These are phyloP conservation scores for Turritis glabra DNA, from an alignment of 345 rosid genomes.

Conservation along the genomic window DNA sequence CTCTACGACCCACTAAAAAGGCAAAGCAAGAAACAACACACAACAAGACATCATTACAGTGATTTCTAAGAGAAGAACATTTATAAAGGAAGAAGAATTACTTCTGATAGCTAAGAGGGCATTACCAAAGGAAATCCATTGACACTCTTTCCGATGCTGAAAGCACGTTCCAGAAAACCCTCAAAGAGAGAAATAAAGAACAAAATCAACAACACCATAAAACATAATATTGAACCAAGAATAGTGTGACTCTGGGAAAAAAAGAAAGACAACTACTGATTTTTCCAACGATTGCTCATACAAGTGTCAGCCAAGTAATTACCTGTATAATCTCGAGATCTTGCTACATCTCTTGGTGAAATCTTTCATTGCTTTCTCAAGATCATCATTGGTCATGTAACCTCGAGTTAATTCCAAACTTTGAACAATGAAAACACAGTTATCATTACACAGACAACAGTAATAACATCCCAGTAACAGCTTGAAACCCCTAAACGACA, in stretches of 20 bases:
- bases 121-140: conserved; percentile 91
- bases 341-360: conserved; percentile 68
- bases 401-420: conserved; percentile 64
- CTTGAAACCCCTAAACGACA: background rate
- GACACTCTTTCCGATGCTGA: conserved; percentile 95
- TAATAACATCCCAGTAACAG: background rate
- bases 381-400: conserved; percentile 73
- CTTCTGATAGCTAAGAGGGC: conserved; percentile 5
- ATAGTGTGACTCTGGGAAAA: background rate
- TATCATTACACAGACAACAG: background rate
- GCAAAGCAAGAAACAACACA: conserved; percentile 12
- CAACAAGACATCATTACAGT: conserved; percentile 1
- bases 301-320: conserved; percentile 28
- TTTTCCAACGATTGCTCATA: background rate
- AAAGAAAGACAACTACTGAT: background rate
- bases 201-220: conserved; percentile 56
- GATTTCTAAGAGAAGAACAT: background rate
- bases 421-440: background rate
- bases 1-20: conserved; percentile 86
- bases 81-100: background rate
- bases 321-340: conserved; percentile 91
- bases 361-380: conserved; percentile 75
- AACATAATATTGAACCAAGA: background rate
- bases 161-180: conserved; percentile 58
- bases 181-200: conserved; percentile 73